Percentiles rank a stretch among this genome's conserved stretches.
These are phyloP conservation scores for Rosa hybrid DNA, from an alignment of 331 rosid species.

Conservation along the genomic window DNA sequence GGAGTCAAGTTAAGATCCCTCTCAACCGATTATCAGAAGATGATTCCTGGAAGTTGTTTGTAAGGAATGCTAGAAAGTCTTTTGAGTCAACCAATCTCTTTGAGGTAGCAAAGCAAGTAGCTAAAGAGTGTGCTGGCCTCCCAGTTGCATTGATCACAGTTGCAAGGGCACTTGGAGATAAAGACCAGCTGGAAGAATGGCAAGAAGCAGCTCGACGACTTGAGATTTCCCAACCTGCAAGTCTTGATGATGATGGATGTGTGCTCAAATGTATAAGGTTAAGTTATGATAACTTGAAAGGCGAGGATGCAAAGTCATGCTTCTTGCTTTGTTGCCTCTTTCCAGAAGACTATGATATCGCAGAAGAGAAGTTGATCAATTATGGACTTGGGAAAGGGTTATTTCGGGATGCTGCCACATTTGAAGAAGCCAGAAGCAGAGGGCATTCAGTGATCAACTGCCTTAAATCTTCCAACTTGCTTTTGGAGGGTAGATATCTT, in stretches of 20 bases:
- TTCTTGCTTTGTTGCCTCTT: background rate
- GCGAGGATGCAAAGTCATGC: background rate
- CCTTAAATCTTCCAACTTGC: background rate
- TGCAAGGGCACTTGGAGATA: background rate
- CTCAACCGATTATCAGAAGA: background rate
- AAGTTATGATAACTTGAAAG: background rate
- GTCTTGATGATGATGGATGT: background rate
- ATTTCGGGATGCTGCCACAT: too few relatives aligned
- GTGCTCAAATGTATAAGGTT: background rate
- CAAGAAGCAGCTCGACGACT: background rate
- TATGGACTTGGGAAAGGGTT: background rate
- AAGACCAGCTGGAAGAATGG: background rate
- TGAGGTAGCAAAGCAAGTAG: background rate
- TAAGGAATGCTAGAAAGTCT: background rate
- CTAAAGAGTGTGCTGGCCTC: background rate
- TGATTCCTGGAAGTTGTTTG: background rate
- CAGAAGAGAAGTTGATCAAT: background rate
- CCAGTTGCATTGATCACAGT: background rate
- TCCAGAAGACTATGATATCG: background rate
- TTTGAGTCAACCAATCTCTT: background rate
- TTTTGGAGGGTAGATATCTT: too few relatives aligned
- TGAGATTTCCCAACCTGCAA: background rate
- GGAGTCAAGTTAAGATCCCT: background rate
- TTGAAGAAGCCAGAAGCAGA: too few relatives aligned
- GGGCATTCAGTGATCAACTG: background rate